These are phyloP conservation scores for Royoungia palumana DNA, from an alignment of 768 basidiomycete species.

Conservation along the genomic window DNA sequence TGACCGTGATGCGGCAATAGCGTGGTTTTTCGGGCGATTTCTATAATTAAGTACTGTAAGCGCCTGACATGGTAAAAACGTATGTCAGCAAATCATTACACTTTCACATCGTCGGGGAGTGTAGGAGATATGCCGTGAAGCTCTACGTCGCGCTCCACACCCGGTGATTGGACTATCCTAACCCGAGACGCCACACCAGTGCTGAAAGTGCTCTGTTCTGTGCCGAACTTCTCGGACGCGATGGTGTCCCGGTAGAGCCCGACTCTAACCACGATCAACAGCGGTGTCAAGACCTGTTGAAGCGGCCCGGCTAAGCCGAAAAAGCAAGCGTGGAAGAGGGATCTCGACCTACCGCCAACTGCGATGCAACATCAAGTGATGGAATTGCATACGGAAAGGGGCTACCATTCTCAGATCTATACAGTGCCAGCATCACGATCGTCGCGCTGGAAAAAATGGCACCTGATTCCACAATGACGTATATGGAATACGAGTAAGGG, in stretches of 20 bases:
- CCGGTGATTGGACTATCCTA: not conserved
- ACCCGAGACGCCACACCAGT: not conserved
- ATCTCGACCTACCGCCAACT: conserved; percentile 14
- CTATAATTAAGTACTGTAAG: no score
- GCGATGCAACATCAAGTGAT: conserved; percentile 16
- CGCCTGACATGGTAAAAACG: no score
- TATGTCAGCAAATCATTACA: not conserved
- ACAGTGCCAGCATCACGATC: conserved; percentile 17
- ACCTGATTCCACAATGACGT: conserved; percentile 18
- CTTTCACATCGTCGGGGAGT: not conserved
- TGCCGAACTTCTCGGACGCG: not conserved
- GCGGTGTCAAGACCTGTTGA: conserved; percentile 15
- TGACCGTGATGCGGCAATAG: no score
- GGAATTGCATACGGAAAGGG: conserved; percentile 12
- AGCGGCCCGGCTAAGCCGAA: not conserved
- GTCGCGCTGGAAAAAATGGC: conserved; percentile 17
- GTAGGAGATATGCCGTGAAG: not conserved
- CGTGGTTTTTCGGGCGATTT: no score
- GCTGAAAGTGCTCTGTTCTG: not conserved
- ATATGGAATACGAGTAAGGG: conserved; percentile 15
- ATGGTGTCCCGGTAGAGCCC: conserved; percentile 6
- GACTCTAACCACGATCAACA: conserved; percentile 16
- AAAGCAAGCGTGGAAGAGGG: not conserved
- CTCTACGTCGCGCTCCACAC: not conserved
- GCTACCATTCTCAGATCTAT: conserved; percentile 3